Conservation (phyloP, 1,284 basidiomycete species). For the Peniophora sp. region DNA sequence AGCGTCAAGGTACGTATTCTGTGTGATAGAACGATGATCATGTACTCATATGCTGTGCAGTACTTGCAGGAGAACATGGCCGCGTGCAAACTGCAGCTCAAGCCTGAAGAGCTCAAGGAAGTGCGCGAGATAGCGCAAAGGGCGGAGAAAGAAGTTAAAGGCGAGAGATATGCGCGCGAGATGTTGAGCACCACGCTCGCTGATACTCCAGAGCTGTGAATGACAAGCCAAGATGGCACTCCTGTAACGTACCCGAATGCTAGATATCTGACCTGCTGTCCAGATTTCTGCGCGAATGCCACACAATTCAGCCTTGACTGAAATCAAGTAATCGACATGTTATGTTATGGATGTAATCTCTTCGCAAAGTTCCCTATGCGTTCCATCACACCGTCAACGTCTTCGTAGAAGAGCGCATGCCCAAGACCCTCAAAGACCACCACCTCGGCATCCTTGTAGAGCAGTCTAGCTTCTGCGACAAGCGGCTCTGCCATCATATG, state of each 20-base stretch:
- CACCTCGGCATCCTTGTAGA: slow-evolving; percentile 15
- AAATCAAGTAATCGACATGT: too few species aligned
- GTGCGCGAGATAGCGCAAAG: slow-evolving; percentile 18
- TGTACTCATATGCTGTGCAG: slow-evolving; percentile 8
- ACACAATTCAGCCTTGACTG: too few species aligned
- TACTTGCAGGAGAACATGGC: slow-evolving; percentile 27
- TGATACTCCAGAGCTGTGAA: too few species aligned
- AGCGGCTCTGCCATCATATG: slow-evolving; percentile 11
- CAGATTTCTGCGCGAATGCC: too few species aligned
- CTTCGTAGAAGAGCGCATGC: slow-evolving; percentile 17
- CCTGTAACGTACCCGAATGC: too few species aligned
- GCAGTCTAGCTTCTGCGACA: slow-evolving; percentile 12
- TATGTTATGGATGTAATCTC: background rate
- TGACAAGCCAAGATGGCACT: too few species aligned
- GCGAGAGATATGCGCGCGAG: slow-evolving; percentile 5
- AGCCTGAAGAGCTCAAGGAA: slow-evolving; percentile 18
- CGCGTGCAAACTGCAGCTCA: slow-evolving; percentile 18
- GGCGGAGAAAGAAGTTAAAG: slow-evolving; percentile 9
- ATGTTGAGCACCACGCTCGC: too few species aligned
- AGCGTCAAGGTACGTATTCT: slow-evolving; percentile 9
- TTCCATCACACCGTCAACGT: slow-evolving; percentile 14
- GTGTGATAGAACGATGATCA: too few species aligned
- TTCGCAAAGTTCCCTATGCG: background rate
- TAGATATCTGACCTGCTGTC: too few species aligned
- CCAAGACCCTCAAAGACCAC: slow-evolving; percentile 13